These are phyloP conservation scores for Eimeria maxima DNA, from an alignment of 169 alveolate species.

Conservation along the genomic window DNA sequence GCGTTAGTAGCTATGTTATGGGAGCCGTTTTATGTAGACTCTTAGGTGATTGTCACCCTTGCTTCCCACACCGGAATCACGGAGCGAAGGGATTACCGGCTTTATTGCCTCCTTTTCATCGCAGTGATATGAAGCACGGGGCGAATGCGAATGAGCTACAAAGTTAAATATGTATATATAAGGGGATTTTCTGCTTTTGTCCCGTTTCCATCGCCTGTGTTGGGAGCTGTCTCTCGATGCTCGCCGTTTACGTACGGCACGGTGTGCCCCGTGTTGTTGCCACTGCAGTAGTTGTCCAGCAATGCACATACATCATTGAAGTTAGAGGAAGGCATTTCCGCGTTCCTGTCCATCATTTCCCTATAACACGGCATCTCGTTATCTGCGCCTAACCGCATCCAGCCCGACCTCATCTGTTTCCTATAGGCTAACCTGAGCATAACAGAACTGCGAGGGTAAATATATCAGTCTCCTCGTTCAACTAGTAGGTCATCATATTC, in stretches of 20 bases:
- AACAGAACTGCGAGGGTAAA: not conserved
- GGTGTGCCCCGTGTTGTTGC: not conserved
- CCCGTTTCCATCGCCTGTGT: not conserved
- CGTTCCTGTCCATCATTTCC: not conserved
- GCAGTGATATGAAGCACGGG: not conserved
- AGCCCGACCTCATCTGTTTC: too few relatives aligned
- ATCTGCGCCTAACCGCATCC: not conserved
- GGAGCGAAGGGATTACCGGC: not conserved
- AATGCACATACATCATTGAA: too few relatives aligned
- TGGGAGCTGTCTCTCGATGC: constrained; percentile 51
- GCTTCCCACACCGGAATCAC: not conserved
- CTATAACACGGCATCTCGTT: not conserved
- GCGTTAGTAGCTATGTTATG: not conserved
- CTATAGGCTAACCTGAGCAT: not conserved
- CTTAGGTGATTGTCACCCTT: not conserved
- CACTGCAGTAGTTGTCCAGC: not conserved
- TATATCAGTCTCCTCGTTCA: not conserved
- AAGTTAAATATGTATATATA: not conserved
- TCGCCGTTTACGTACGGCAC: not conserved
- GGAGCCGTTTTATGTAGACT: not conserved
- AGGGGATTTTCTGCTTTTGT: not conserved
- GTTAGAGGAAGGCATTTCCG: not conserved
- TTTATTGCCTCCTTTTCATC: not conserved
- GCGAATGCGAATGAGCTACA: not conserved
- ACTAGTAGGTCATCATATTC: not conserved